phyloP scores from a whole-genome alignment of 2,329 filamentous ascomycete genomes.

The Alternaria triticina region DNA sequence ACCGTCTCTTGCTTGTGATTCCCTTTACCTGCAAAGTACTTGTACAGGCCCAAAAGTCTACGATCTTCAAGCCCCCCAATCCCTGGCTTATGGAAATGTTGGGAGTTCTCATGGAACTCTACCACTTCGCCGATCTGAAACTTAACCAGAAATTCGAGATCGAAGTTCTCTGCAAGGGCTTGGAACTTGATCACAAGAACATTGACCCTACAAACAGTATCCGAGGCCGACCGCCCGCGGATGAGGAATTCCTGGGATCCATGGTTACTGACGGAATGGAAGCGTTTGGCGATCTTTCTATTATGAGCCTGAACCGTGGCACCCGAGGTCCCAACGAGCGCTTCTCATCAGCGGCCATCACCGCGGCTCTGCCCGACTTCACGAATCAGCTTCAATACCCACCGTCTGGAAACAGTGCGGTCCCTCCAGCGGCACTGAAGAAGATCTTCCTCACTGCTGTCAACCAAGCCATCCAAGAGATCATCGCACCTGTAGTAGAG shows the following conservation, averaged over 20 bases:
- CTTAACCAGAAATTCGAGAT: conserved; percentile 99
- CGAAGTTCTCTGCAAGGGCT: conserved; percentile 91
- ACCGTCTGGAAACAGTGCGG: conserved; percentile 71
- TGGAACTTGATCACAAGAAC: conserved; percentile 89
- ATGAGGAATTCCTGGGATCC: conserved; percentile 61
- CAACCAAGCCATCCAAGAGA: conserved; percentile 89
- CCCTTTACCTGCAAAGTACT: conserved; percentile 98
- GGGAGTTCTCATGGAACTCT: conserved; percentile 87
- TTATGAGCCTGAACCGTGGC: conserved; percentile 65
- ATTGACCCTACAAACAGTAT: conserved; percentile 90
- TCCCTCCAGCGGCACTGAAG: conserved; percentile 67
- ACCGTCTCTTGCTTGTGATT: conserved; percentile 89
- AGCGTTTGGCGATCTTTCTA: conserved; percentile 79
- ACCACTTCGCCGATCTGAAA: conserved; percentile 90
- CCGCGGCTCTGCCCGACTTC: conserved; percentile 83
- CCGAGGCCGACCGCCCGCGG: conserved; percentile 73
- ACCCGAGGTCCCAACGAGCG: conserved; percentile 69
- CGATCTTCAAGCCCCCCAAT: conserved; percentile 91
- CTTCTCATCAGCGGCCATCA: conserved; percentile 78
- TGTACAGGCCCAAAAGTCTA: conserved; percentile 81
- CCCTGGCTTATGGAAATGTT: conserved; percentile 99
- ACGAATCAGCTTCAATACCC: conserved; percentile 80
- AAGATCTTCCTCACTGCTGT: conserved; percentile 85
- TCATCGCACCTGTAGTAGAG: conserved; percentile 96
- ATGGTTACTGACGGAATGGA: conserved; percentile 72